Base-by-base conservation (phyloP, 768 basidiomycete species). In the Xerocomellus amylosporus region DNA sequence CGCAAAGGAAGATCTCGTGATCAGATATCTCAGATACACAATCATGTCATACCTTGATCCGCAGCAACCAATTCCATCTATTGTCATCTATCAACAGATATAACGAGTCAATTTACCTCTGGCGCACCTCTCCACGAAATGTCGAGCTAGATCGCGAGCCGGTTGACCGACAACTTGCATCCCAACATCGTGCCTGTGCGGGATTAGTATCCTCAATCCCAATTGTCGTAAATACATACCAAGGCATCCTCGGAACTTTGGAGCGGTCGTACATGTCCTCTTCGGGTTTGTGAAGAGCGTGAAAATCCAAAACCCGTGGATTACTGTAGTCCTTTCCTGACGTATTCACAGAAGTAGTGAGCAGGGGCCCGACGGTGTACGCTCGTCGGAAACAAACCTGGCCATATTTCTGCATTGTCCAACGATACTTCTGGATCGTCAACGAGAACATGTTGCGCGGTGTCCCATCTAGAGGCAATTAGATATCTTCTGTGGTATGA, bases 91-190 rank as follows among this genome's bases (percentile, higher is more conserved):
- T 62, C 31, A 69, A 47, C 14, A 39, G 5, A 45, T 17, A 19
- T 49, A 47, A 45, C 10, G 13, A 17, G 17, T 9, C 5, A 12
- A 38, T 20, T 34, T 17, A 4, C 2, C 17, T 31, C 14, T 36
- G 24, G 58, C 74, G 60, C 58, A 90, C 89, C 95, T 81, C 70
- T 98, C 89, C 15, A 93, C 83, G 62, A 99, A 99, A 73, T 99
- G 97, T 44, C 97, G 84, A 54, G 89, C 90, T 12, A 98, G 73
- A 71, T 99, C 97, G 22, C 96, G 81, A 19, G 95, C 93, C 45
- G 97, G 97, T 67, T 96, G 94, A 4, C 97, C 97, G 26, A 98
- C 89, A 39, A 98, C 85, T 70, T 99, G 97, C 77, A 98, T 79
- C 0, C 86, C 92, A 37, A 98, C 92, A 68, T 99, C 97, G 68